A percentile compares a stretch with the other conserved stretches of the same genome.
Conservation (phyloP, 2,329 filamentous ascomycete species). For the Ramularia endophylla region DNA sequence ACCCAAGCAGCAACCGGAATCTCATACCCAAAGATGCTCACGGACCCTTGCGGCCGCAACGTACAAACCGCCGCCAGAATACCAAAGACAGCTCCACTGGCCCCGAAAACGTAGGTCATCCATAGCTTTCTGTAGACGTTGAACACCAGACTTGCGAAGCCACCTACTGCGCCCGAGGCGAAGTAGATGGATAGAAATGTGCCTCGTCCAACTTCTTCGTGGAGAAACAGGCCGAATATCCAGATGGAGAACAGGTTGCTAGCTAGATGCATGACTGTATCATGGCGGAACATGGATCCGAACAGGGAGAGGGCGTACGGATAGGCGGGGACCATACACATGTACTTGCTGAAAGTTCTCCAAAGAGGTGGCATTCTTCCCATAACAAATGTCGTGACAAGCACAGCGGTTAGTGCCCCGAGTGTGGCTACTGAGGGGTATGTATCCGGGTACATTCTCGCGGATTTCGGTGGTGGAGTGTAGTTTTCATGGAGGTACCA, state of each 20-base stretch:
- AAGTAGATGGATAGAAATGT: slow-evolving; percentile 65
- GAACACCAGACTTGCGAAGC: slow-evolving; percentile 51
- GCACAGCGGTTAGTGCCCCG: slow-evolving; percentile 54
- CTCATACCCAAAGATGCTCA: slow-evolving; percentile 25
- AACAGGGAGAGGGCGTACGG: slow-evolving; percentile 58
- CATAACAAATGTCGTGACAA: slow-evolving; percentile 50
- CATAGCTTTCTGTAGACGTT: slow-evolving; percentile 41
- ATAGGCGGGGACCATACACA: slow-evolving; percentile 59
- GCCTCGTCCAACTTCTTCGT: slow-evolving; percentile 64
- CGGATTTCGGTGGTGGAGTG: slow-evolving; percentile 42
- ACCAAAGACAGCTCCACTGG: slow-evolving; percentile 59
- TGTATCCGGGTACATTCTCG: slow-evolving; percentile 55
- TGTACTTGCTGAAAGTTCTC: slow-evolving; percentile 61
- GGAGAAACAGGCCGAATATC: slow-evolving; percentile 60
- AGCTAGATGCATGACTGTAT: slow-evolving; percentile 53
- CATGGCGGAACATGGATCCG: slow-evolving; percentile 64
- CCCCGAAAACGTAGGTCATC: slow-evolving; percentile 54
- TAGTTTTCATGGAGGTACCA: slow-evolving; percentile 44
- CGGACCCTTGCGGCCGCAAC: slow-evolving; percentile 29
- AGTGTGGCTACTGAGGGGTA: slow-evolving; percentile 61
- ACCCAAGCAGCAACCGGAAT: slow-evolving; percentile 31
- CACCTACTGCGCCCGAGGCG: slow-evolving; percentile 52
- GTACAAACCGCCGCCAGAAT: slow-evolving; percentile 53
- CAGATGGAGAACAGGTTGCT: slow-evolving; percentile 61
- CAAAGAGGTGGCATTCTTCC: slow-evolving; percentile 64